These are phyloP conservation scores for Diaporthe citri DNA, from an alignment of 2,329 filamentous ascomycete species.

Conservation along the genomic window DNA sequence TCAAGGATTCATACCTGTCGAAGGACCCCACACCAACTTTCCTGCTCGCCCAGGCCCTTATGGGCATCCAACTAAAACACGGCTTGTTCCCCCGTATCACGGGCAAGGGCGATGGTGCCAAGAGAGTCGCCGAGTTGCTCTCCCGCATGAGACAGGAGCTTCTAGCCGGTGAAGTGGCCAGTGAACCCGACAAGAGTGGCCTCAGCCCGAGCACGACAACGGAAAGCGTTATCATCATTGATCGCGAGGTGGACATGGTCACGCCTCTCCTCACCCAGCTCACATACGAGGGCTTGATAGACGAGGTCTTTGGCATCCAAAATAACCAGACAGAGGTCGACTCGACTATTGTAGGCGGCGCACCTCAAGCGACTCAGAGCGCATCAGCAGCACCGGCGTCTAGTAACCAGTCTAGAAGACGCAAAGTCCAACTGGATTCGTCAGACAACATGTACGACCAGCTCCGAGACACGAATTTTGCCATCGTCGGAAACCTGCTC, in stretches of 20 bases:
- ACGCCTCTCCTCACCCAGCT: constrained; percentile 93
- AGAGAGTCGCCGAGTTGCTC: constrained; percentile 87
- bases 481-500: constrained; percentile 87
- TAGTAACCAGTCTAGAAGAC: constrained; percentile 74
- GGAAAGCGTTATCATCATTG: constrained; percentile 93
- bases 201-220: constrained; percentile 87
- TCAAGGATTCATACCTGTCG: constrained; percentile 86
- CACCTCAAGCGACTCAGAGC: constrained; percentile 68
- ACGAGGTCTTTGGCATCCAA: constrained; percentile 91
- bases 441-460: constrained; percentile 91
- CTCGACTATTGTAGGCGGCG: constrained; percentile 86
- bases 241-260: constrained; percentile 94
- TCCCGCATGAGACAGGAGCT: constrained; percentile 93
- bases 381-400: constrained; percentile 68
- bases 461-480: constrained; percentile 93
- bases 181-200: constrained; percentile 71
- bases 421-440: constrained; percentile 89
- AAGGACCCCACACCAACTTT: constrained; percentile 95
- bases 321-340: constrained; percentile 96
- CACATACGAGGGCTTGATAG: constrained; percentile 95
- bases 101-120: constrained; percentile 95
- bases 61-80: constrained; percentile 92
- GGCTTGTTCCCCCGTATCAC: constrained; percentile 95
- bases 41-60: constrained; percentile 88
- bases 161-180: constrained; percentile 80